Evolutionary conservation across 2,329 filamentous ascomycete species (phyloP).

Genomic region (Volutella citrinella): DNA sequence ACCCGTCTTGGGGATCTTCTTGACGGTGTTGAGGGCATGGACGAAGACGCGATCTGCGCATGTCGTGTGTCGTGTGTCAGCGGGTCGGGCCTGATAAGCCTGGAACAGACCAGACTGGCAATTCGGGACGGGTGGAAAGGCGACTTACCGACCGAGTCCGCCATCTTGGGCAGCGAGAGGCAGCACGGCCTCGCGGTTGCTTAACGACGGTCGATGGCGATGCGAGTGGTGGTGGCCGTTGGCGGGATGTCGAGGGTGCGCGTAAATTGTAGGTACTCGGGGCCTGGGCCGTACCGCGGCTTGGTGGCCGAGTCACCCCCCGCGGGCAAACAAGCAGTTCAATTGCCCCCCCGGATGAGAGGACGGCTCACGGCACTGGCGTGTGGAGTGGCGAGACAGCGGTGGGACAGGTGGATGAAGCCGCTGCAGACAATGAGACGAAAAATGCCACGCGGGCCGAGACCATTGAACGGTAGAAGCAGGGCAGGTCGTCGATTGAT

Average conservation of each 20-base stretch:
- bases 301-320: slow-evolving; percentile 27
- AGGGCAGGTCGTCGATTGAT: too few relatives aligned
- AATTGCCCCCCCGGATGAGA: too few relatives aligned
- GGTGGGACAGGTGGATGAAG: too few relatives aligned
- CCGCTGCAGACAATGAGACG: too few relatives aligned
- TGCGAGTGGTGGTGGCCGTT: slow-evolving; percentile 14
- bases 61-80: slow-evolving; percentile 8
- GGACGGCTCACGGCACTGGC: too few relatives aligned
- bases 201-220: slow-evolving; percentile 13
- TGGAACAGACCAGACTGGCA: too few relatives aligned
- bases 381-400: too few relatives aligned
- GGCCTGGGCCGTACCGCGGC: slow-evolving; percentile 24
- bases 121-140: slow-evolving; percentile 1
- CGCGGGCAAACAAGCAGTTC: too few relatives aligned
- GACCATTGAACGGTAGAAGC: too few relatives aligned
- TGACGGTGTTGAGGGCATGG: slow-evolving; percentile 97
- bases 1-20: slow-evolving; percentile 93
- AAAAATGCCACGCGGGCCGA: too few relatives aligned
- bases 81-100: not conserved
- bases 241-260: slow-evolving; percentile 13
- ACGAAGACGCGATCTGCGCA: slow-evolving; percentile 89
- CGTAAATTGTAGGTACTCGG: slow-evolving; percentile 25
- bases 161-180: slow-evolving; percentile 20
- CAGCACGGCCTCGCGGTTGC: slow-evolving; percentile 13
- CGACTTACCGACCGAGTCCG: slow-evolving; percentile 29